Percentiles rank a stretch among this genome's conserved stretches.
These are phyloP conservation scores for Kazachstania psychrophila DNA, from an alignment of 805 yeast species.

Conservation along the genomic window DNA sequence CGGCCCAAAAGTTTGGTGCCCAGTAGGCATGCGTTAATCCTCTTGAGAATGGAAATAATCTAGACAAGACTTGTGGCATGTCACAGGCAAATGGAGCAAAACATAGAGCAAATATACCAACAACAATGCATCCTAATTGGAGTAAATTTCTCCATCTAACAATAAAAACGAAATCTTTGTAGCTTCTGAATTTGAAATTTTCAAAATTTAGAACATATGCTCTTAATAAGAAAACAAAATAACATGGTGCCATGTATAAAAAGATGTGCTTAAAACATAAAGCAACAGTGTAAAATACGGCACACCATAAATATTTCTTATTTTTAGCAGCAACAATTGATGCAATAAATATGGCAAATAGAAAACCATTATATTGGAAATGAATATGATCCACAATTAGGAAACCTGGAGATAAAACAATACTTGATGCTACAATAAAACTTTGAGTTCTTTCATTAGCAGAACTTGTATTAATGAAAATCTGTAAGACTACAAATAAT, in stretches of 20 bases:
- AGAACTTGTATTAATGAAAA: conserved; percentile 47
- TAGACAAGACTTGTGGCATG: conserved; percentile 50
- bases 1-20: conserved; percentile 98
- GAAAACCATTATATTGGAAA: conserved; percentile 92
- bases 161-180: conserved; percentile 28
- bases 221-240: conserved; percentile 67
- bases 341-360: conserved; percentile 73
- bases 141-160: conserved; percentile 49
- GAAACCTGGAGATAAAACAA: conserved; percentile 82
- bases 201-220: conserved; percentile 51
- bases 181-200: conserved; percentile 26
- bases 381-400: conserved; percentile 90
- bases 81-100: conserved; percentile 73
- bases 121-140: conserved; percentile 55
- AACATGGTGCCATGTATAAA: conserved; percentile 89
- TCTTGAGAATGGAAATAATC: conserved; percentile 88
- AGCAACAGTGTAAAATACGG: conserved; percentile 59
- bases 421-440: conserved; percentile 71
- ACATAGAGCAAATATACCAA: conserved; percentile 53
- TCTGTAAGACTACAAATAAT: conserved; percentile 60
- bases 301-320: conserved; percentile 49
- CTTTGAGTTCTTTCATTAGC: conserved; percentile 35
- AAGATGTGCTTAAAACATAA: conserved; percentile 93
- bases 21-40: conserved; percentile 97
- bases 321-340: conserved; percentile 65